These are phyloP conservation scores for Monilinia vaccinii-corymbosi DNA, from an alignment of 2,329 filamentous ascomycete genomes.

Conservation along the genomic window DNA sequence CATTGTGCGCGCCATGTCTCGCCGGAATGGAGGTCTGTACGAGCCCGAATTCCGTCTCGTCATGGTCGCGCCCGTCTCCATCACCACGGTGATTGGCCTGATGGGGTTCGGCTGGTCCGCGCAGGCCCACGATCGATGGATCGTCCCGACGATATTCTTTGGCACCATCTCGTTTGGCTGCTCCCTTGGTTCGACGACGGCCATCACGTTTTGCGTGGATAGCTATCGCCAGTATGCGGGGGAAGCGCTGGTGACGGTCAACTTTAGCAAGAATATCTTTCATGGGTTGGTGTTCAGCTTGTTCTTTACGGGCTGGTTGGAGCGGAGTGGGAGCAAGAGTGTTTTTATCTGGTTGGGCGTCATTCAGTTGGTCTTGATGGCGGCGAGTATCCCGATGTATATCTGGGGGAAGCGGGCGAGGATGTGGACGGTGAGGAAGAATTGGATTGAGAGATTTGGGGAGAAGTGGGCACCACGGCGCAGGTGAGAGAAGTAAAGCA, in stretches of 20 bases:
- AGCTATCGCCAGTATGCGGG: constrained; percentile 89
- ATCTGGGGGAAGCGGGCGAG: constrained; percentile 83
- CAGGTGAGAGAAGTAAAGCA: too few relatives aligned
- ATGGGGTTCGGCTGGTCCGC: constrained; percentile 98
- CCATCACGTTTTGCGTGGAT: constrained; percentile 91
- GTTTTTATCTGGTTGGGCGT: constrained; percentile 79
- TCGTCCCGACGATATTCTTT: constrained; percentile 89
- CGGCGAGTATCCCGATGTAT: constrained; percentile 82
- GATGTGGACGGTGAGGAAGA: constrained; percentile 89
- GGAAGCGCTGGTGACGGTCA: constrained; percentile 87
- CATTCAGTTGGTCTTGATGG: constrained; percentile 69
- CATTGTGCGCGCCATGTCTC: constrained; percentile 72
- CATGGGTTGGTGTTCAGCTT: constrained; percentile 84
- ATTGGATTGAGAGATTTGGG: constrained; percentile 69
- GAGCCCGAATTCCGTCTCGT: constrained; percentile 89
- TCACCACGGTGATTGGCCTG: constrained; percentile 74
- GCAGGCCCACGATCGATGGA: constrained; percentile 66
- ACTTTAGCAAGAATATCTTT: constrained; percentile 89
- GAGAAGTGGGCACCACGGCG: neutral
- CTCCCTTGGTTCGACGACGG: constrained; percentile 77
- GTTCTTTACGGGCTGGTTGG: constrained; percentile 81
- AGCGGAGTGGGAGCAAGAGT: constrained; percentile 60
- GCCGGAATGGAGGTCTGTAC: constrained; percentile 84
- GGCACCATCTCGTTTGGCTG: constrained; percentile 89
- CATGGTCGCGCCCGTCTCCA: constrained; percentile 72